Conservation (phyloP, 176 grass and related monocot genomes). For the Canna indica region DNA sequence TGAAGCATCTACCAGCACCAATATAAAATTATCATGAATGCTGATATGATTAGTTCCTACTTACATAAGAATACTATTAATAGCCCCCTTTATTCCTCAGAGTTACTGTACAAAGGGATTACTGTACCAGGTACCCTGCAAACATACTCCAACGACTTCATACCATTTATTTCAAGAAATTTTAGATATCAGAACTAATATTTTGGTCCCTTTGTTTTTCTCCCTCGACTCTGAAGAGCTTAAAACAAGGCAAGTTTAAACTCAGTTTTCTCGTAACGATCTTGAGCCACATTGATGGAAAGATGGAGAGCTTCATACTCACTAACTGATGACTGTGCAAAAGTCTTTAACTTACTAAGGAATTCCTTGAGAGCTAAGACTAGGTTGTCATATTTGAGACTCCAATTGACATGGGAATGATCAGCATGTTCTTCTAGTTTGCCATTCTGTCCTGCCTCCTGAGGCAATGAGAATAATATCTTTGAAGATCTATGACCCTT, state of each 20-base stretch:
- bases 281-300: constrained; percentile 27
- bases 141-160: not conserved
- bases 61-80: not conserved
- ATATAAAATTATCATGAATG: too few species aligned
- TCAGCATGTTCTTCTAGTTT: constrained; percentile 16
- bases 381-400: constrained; percentile 32
- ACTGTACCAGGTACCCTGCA: not conserved
- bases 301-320: constrained; percentile 39
- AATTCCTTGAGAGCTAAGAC: constrained; percentile 49
- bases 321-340: constrained; percentile 41
- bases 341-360: constrained; percentile 37
- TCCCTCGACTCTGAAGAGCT: not conserved
- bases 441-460: constrained; percentile 26
- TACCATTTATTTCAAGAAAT: not conserved
- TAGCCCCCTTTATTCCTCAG: not conserved
- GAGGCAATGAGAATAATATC: constrained; percentile 33
- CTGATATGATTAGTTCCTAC: not conserved
- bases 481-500: constrained; percentile 46
- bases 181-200: not conserved
- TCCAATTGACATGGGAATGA: constrained; percentile 29
- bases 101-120: not conserved
- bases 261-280: constrained; percentile 24
- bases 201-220: not conserved
- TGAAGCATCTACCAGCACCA: too few species aligned
- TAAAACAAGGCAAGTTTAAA: not conserved